Base-by-base conservation (phyloP, 2,329 filamentous ascomycete genomes). In the Monilinia fructigena region DNA sequence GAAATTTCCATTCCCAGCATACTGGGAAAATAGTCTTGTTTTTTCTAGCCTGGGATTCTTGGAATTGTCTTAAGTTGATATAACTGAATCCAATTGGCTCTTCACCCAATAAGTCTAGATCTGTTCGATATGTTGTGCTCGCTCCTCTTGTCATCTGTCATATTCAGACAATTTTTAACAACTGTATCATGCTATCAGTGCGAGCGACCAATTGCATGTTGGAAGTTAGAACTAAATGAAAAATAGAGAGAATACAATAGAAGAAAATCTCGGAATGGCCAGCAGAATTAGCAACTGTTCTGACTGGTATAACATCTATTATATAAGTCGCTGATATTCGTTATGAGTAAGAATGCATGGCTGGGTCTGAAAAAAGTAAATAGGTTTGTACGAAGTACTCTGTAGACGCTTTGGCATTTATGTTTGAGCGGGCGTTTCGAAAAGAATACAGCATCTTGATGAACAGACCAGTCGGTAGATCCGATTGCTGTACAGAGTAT, bases 1-100 rank as follows among this genome's bases (percentile, higher is more conserved):
- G 31, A 20, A 18, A 38, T 63, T 55, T 63, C 50, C 35, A 55
- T 45, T 48, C 61, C 61, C 61, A 63, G 53, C 16, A 48, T 26
- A 23, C 31, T 23, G 42, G 53, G 40, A 35, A 26, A 5, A 38
- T 11, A 26, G 45, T 20, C 18, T 40, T 35, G 56, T 31, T 59
- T 47, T 47, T 56, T 23, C 40, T 35, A 35, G 50, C 42, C 31
- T 4, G 8, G 14, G 14, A n/a, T 28, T n/a, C 6, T 26, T 16
- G 23, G 10, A 31, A 35, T 35, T 28, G 35, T 55, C 26, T 47
- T 48, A n/a, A 31, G 16, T 18, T 31, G 38, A 16, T 20, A 20
- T 23, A 7, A 23, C 18, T 4, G 20, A 26, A 50, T 38, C 45
- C 50, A 38, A 60, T 60, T 60, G 45, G 56, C 26, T 60, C 20